phyloP scores from a whole-genome alignment of 371 early-diverging fungal species.

The Batkoa obscura region DNA sequence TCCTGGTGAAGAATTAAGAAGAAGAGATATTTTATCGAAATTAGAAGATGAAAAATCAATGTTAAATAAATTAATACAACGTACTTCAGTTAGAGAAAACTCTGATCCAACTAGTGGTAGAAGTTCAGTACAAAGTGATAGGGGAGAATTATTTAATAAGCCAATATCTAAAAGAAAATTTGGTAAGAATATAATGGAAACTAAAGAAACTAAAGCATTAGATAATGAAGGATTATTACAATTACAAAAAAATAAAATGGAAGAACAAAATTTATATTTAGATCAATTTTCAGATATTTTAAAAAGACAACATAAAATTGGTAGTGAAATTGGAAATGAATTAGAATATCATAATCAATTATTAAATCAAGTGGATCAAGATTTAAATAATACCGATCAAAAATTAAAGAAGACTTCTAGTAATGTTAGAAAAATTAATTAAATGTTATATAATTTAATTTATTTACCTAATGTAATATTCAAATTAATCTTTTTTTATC shows the following conservation, averaged over 20 bases:
- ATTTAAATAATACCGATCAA: slow-evolving; percentile 45
- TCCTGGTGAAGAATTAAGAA: slow-evolving; percentile 5
- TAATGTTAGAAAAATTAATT: slow-evolving; percentile 52
- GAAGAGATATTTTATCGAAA: slow-evolving; percentile 16
- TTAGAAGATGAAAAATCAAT: background rate
- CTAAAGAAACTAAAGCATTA: slow-evolving; percentile 45
- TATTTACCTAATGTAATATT: no score
- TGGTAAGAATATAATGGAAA: slow-evolving; percentile 49
- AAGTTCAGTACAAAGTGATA: slow-evolving; percentile 10
- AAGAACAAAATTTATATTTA: slow-evolving; percentile 55
- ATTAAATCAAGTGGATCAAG: slow-evolving; percentile 59
- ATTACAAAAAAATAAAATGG: slow-evolving; percentile 54
- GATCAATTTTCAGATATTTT: slow-evolving; percentile 51
- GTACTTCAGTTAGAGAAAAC: background rate
- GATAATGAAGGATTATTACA: slow-evolving; percentile 50
- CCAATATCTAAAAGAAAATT: slow-evolving; percentile 27
- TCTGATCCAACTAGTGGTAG: background rate
- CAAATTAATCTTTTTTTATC: no score
- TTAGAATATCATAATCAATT: slow-evolving; percentile 69
- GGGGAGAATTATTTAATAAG: background rate
- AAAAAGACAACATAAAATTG: slow-evolving; percentile 62
- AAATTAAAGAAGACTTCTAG: slow-evolving; percentile 54
- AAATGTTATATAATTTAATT: no score
- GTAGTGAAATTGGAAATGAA: slow-evolving; percentile 63
- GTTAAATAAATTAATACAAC: background rate